Percentiles rank a stretch among this genome's conserved stretches.
These are phyloP conservation scores for Penicillium lividum DNA, from an alignment of 495 filamentous ascomycete genomes.

Conservation along the genomic window DNA sequence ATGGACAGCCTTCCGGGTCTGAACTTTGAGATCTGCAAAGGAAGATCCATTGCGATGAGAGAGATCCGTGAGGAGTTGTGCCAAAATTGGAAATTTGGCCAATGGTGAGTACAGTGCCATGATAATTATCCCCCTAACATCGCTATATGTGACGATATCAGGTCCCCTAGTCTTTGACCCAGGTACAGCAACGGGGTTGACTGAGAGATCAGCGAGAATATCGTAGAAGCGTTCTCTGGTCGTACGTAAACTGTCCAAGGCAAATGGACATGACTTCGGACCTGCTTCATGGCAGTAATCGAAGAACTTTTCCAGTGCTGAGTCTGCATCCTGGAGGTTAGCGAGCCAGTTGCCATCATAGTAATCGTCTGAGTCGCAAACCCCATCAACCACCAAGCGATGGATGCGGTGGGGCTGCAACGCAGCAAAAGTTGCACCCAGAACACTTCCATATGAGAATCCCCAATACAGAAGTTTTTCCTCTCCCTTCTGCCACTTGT, in stretches of 20 bases:
- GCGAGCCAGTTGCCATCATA: conserved; percentile 1
- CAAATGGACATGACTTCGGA: neutral
- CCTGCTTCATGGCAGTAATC: conserved; percentile 4
- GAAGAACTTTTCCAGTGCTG: neutral
- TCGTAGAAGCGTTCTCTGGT: neutral
- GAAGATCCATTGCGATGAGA: neutral
- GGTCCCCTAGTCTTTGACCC: neutral
- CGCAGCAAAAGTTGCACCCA: neutral
- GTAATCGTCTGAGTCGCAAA: neutral
- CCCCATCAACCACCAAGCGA: neutral
- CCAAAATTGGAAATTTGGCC: neutral
- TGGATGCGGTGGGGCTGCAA: neutral
- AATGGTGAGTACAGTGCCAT: neutral
- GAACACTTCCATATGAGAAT: conserved; percentile 3
- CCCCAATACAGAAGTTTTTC: conserved; percentile 1
- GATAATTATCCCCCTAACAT: neutral
- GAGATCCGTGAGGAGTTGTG: neutral
- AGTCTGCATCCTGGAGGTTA: neutral
- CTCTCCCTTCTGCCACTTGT: neutral
- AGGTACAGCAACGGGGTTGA: neutral
- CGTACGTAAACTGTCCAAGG: neutral
- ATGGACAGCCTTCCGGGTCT: too few relatives aligned
- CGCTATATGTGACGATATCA: conserved; percentile 2
- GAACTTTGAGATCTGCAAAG: neutral
- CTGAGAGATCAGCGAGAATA: neutral